phyloP scores from a whole-genome alignment of 2,329 filamentous ascomycete genomes.

The Cladosporium colombiae region DNA sequence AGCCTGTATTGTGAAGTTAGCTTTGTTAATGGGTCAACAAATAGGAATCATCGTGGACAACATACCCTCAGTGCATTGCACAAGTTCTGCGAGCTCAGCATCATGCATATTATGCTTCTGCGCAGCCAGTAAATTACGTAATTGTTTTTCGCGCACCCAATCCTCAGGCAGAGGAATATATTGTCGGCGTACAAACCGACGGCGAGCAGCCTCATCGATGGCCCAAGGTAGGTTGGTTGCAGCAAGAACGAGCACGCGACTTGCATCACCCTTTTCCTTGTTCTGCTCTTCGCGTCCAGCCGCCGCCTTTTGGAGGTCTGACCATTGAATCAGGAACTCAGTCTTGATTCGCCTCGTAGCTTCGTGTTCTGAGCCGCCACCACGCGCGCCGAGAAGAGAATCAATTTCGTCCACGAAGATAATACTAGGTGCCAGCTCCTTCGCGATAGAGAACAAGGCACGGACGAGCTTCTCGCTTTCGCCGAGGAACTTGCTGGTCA shows the following conservation, averaged over 20 bases:
- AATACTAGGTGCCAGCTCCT: constrained; percentile 85
- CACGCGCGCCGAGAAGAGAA: constrained; percentile 81
- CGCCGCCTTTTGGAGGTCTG: constrained; percentile 85
- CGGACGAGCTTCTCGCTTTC: constrained; percentile 96
- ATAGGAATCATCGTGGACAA: background rate
- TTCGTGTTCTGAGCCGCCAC: constrained; percentile 84
- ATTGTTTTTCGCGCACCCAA: constrained; percentile 74
- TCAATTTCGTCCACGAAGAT: constrained; percentile 99
- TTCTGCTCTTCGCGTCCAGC: constrained; percentile 74
- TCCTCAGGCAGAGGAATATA: constrained; percentile 93
- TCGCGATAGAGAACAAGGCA: constrained; percentile 87
- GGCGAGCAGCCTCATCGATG: constrained; percentile 90
- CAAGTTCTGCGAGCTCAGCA: constrained; percentile 70
- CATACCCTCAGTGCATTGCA: constrained; percentile 79
- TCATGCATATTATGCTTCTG: constrained; percentile 81
- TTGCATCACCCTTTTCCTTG: constrained; percentile 75
- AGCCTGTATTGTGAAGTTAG: constrained; percentile 60
- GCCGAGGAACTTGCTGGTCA: constrained; percentile 94
- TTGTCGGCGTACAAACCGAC: constrained; percentile 87
- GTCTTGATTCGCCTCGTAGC: constrained; percentile 94
- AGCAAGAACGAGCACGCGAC: constrained; percentile 85
- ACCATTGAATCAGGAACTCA: constrained; percentile 97
- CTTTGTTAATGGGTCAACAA: background rate
- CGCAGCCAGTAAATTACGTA: constrained; percentile 76
- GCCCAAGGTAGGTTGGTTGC: constrained; percentile 97